Evolutionary conservation across 1,284 basidiomycete genomes (phyloP), one percentile per base, ranked within the genome.

Genomic region (Cutaneotrichosporon cutaneum): DNA sequence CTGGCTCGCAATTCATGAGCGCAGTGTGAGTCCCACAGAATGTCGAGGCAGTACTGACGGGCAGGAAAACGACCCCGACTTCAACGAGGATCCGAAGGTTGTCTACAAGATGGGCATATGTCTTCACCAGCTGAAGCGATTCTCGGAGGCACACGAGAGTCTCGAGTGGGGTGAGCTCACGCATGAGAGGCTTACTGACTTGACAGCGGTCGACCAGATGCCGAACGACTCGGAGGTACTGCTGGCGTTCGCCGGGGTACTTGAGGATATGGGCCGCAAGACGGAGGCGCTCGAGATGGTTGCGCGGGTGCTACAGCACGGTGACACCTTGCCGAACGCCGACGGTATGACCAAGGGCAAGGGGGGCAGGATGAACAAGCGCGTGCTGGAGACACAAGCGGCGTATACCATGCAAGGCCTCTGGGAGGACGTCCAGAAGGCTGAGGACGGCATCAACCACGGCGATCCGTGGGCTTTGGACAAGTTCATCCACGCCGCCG

Each of bases 201-300:
- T 1, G 13, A 5, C 56, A 90, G 93, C 96, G 18, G 83, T 89
- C 21, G 81, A 84, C 4, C 86, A 85, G 1, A 88, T 92, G 72
- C 87, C 89, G 0, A 83, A 84, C 3, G 85, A 92, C 68, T 86
- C 87, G 66, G 89, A 94, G 30, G 88, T 88, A 8, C 91, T 91
- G 75, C 88, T 94, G 84, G 88, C 90, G 67, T 83, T 97, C 0
- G 94, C 94, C 0, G 90, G 91, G 63, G 86, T 94, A 21, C 91
- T 92, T 65, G 95, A 98, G 75, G 77, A 80, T 21, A 78, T 89
- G 66, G 87, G 89, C 47, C 86, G 93, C 68, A 87, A 89, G 4
- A 82, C 88, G 18, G 89, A 89, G 72, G 94, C 94, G 0, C 82
- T 96, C 0, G 87, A 90, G 24, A 80, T 95, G 1, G 90, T 97